These are phyloP conservation scores for Papiliotrema fonsecae DNA, from an alignment of 1,284 basidiomycete species.

Conservation along the genomic window DNA sequence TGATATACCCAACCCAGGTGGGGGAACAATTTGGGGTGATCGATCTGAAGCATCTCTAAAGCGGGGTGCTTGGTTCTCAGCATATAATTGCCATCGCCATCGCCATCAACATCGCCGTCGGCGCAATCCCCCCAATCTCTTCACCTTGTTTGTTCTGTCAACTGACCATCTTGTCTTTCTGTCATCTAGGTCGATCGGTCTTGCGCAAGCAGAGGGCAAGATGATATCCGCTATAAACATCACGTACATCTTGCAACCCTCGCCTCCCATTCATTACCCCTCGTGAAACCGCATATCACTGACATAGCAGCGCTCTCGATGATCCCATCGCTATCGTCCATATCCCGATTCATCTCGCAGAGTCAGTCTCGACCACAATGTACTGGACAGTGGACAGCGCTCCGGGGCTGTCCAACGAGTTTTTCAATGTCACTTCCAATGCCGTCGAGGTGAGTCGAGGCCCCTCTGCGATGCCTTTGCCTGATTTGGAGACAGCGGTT, in stretches of 20 bases:
- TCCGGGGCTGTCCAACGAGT: conserved; percentile 22
- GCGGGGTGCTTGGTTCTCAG: no score
- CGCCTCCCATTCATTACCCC: not conserved
- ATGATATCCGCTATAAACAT: not conserved
- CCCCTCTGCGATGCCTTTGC: not conserved
- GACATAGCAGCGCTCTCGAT: conserved; percentile 22
- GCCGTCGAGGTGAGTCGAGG: conserved; percentile 32
- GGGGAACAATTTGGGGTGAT: no score
- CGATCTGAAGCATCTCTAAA: no score
- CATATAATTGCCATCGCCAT: no score
- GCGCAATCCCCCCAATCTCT: no score
- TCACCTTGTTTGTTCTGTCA: no score
- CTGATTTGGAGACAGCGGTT: not conserved
- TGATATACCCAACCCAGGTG: no score
- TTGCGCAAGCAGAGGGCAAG: not conserved
- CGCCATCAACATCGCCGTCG: no score
- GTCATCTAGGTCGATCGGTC: no score
- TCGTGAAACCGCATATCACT: not conserved
- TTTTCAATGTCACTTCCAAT: conserved; percentile 43
- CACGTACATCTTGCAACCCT: not conserved
- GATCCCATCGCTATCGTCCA: conserved; percentile 39
- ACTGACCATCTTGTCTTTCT: no score
- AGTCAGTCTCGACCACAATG: conserved; percentile 22
- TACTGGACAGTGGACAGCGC: conserved; percentile 41
- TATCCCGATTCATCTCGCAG: conserved; percentile 27